A percentile compares a stretch with the other conserved stretches of the same genome.
Conservation (phyloP, 2,329 filamentous ascomycete genomes). For the Tolypocladium inflatum region DNA sequence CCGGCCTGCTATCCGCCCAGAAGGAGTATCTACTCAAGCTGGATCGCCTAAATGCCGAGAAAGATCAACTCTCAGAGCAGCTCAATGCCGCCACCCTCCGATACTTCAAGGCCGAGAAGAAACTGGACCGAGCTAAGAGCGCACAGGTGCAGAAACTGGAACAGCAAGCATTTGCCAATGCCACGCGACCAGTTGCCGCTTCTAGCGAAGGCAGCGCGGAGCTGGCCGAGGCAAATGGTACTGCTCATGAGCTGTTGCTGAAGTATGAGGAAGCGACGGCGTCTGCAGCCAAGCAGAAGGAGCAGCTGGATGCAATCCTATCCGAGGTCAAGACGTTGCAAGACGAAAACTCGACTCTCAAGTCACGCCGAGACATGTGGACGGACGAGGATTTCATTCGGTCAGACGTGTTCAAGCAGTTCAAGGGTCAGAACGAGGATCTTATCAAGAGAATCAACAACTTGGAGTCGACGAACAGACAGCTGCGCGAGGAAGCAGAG, state of each 20-base stretch:
- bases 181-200: conserved; percentile 35
- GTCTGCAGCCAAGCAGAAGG: conserved; percentile 71
- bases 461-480: conserved; percentile 78
- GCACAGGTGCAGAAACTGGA: conserved; percentile 85
- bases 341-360: conserved; percentile 71
- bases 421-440: conserved; percentile 86
- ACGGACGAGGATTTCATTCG: conserved; percentile 91
- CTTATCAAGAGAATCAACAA: conserved; percentile 87
- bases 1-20: conserved; percentile 66
- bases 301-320: conserved; percentile 73
- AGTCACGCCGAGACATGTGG: conserved; percentile 55
- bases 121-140: conserved; percentile 82
- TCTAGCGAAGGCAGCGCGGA: conserved; percentile 38
- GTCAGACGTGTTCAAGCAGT: conserved; percentile 86
- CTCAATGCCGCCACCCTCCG: conserved; percentile 81
- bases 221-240: conserved; percentile 41
- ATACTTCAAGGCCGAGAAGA: conserved; percentile 93
- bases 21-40: conserved; percentile 72
- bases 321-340: conserved; percentile 65
- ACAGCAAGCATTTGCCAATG: conserved; percentile 71
- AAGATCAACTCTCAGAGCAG: conserved; percentile 75
- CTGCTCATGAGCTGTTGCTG: conserved; percentile 59
- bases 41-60: conserved; percentile 66
- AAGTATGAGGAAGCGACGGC: conserved; percentile 72
- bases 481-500: conserved; percentile 75